phyloP scores from a whole-genome alignment of 306 rosid genomes.

The Cucurbita moschata region DNA sequence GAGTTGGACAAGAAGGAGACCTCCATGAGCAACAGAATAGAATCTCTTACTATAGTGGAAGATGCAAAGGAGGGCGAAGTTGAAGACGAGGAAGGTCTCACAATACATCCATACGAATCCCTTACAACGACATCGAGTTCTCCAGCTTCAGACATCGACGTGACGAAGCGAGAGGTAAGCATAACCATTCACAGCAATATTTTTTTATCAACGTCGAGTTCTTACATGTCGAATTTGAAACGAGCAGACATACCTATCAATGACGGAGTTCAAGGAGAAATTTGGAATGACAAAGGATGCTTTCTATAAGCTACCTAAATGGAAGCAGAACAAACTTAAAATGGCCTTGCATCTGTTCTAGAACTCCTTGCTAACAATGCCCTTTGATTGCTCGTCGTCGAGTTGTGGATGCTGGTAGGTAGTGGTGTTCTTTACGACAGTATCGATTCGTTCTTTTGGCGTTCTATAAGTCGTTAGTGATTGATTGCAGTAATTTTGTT shows the following conservation, averaged over 20 bases:
- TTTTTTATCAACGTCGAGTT: constrained; percentile 9
- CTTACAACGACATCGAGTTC: constrained; percentile 40
- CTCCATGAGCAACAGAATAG: constrained; percentile 43
- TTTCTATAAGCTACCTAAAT: constrained; percentile 74
- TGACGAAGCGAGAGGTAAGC: constrained; percentile 82
- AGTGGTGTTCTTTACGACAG: constrained; percentile 22
- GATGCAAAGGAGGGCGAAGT: constrained; percentile 75
- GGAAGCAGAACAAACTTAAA: constrained; percentile 98
- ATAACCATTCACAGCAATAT: neutral
- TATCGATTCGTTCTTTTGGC: constrained; percentile 5
- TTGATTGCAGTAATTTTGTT: neutral
- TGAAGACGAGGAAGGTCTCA: constrained; percentile 67
- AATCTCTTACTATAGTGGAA: constrained; percentile 61
- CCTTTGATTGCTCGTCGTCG: constrained; percentile 19
- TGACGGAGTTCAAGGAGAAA: constrained; percentile 63
- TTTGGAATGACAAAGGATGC: constrained; percentile 64
- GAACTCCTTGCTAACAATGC: constrained; percentile 15
- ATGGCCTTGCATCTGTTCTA: constrained; percentile 72
- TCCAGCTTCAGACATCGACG: constrained; percentile 61
- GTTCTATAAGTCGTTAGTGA: neutral
- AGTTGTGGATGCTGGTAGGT: constrained; percentile 34
- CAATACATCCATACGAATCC: constrained; percentile 57
- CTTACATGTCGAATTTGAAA: constrained; percentile 20
- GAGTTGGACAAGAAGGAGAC: constrained; percentile 34
- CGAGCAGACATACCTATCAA: constrained; percentile 67